Evolutionary conservation across 2,329 filamentous ascomycete species (phyloP), one percentile per base, ranked within the genome.

Genomic region (Geosmithia flava): DNA sequence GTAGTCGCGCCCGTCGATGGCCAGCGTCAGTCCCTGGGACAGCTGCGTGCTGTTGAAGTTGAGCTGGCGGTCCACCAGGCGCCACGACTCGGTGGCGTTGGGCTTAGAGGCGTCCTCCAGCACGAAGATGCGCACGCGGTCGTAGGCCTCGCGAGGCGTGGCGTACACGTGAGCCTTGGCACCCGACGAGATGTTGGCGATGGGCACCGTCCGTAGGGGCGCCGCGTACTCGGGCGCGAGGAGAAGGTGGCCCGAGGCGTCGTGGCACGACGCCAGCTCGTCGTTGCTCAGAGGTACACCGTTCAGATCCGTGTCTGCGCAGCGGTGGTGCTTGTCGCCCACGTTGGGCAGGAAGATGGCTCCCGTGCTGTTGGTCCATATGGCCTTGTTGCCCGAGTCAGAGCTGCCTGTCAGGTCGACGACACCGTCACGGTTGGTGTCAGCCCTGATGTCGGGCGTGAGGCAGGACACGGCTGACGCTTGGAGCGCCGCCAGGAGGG

Each of bases 321-420:
- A 67, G 6, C 63, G 61, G 5, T 49, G 42, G 44, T 55, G 44
- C 2, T 57, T 59, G 48, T 67, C 63, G 10, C 56, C 62, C 17
- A 67, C 62, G 48, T 64, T 64, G n/a, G 64, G 55, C 1, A 67
- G 55, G 46, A 67, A 63, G 20, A 66, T 54, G n/a, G 63, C 62
- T 7, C 63, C 63, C 7, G 45, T 43, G 0, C 46, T n/a, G 2
- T 51, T 39, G 1, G 57, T 57, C 59, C 58, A 61, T 8, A 19
- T 47, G 2, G 47, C 45, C 48, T 62, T 65, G 45, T 64, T 59
- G 3, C 54, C 20, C n/a, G 20, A 17, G 16, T 42, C 40, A 3
- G 15, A 51, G 17, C 44, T 43, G 15, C 53, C 53, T 5, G 42
- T 45, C 19, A 54, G 45, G 50, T 65, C 61, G 30, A 65, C 55